phyloP scores from a whole-genome alignment of 2,329 filamentous ascomycete genomes.

The Calonectria fujianensis region DNA sequence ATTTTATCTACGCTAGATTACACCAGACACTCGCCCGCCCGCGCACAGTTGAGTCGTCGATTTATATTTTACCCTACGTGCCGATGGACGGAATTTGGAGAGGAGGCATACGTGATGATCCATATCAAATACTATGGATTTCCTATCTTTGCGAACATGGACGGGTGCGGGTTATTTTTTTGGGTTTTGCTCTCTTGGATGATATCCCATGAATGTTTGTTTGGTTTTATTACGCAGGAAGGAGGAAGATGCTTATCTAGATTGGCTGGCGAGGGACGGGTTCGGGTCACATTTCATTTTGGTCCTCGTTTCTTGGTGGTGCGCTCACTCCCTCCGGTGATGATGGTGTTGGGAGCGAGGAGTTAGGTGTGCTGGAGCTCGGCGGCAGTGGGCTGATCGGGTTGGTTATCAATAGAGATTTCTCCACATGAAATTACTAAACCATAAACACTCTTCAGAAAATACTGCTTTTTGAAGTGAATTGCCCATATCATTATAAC shows the following conservation, averaged over 20 bases:
- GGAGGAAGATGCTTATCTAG: conserved; percentile 11
- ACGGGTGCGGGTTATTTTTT: conserved; percentile 20
- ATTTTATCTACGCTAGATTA: conserved; percentile 37
- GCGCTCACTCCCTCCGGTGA: conserved; percentile 21
- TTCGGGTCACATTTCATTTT: conserved; percentile 24
- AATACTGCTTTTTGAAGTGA: not conserved
- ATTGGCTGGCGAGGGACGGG: conserved; percentile 27
- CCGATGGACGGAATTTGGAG: conserved; percentile 26
- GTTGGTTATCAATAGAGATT: conserved; percentile 33
- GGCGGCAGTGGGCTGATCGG: conserved; percentile 31
- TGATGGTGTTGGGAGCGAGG: conserved; percentile 28
- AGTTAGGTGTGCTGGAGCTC: conserved; percentile 10
- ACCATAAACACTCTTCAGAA: not conserved
- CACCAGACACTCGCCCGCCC: conserved; percentile 34
- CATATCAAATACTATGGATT: conserved; percentile 25
- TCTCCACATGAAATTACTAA: conserved; percentile 28
- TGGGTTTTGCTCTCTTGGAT: conserved; percentile 22
- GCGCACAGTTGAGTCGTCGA: conserved; percentile 32
- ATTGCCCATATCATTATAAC: no score
- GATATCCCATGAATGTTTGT: conserved; percentile 40
- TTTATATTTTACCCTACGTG: conserved; percentile 16
- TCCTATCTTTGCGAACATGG: conserved; percentile 5
- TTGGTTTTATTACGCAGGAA: conserved; percentile 20
- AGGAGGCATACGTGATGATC: conserved; percentile 23
- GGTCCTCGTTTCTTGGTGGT: conserved; percentile 23